Conservation (phyloP, 179 eudicot genomes). For the Camellia oleifera region DNA sequence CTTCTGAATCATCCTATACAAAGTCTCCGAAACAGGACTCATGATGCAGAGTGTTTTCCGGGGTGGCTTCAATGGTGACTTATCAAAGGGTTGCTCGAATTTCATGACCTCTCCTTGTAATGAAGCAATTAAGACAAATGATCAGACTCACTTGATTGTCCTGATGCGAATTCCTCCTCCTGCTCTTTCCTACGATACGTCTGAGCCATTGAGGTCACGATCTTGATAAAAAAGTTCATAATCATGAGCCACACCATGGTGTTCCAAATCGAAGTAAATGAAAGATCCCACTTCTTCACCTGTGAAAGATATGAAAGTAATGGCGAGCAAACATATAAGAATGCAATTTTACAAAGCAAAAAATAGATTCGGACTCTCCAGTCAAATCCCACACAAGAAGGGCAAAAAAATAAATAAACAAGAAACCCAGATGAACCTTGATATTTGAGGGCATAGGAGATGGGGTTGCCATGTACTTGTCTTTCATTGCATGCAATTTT, state of each 20-base stretch:
- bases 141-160: conserved; percentile 15
- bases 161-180: conserved; percentile 45
- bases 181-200: conserved; percentile 72
- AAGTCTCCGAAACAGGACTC: background rate
- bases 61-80: background rate
- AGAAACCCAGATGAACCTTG: conserved; percentile 42
- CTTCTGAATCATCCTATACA: background rate
- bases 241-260: conserved; percentile 88
- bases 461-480: conserved; percentile 64
- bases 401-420: background rate
- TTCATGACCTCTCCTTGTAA: background rate
- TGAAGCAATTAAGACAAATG: conserved; percentile 12
- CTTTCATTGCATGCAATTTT: conserved; percentile 73
- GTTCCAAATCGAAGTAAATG: conserved; percentile 83
- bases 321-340: background rate
- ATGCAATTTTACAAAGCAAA: background rate
- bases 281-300: conserved; percentile 77
- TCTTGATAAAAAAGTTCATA: conserved; percentile 73
- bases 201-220: conserved; percentile 85
- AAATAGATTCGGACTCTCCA: background rate
- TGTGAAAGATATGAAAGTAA: conserved; percentile 19
- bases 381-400: conserved; percentile 4
- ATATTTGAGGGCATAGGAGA: conserved; percentile 52
- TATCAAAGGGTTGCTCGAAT: no score
- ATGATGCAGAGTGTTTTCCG: background rate